A percentile compares a stretch with the other conserved stretches of the same genome.
Evolutionary conservation across 2,329 filamentous ascomycete genomes (phyloP).

Genomic region (Dothideomycetes sp.): DNA sequence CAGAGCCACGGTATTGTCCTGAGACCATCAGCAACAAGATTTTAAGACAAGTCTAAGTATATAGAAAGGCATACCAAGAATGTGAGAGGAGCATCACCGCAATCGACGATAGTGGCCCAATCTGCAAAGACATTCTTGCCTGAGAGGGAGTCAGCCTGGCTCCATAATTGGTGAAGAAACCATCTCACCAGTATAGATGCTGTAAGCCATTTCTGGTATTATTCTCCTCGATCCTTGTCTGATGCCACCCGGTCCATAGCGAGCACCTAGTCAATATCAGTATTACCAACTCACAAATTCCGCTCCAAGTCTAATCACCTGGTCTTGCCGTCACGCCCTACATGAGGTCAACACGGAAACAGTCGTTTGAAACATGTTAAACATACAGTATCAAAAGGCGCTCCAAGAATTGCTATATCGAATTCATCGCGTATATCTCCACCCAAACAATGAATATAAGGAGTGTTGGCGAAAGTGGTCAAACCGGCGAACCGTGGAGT

Average conservation of each 20-base stretch:
- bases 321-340: constrained; percentile 37
- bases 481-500: constrained; percentile 32
- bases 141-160: constrained; percentile 12
- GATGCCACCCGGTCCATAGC: constrained; percentile 46
- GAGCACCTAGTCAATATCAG: too few species aligned
- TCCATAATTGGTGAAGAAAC: too few species aligned
- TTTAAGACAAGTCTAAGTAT: background rate
- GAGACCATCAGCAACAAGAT: background rate
- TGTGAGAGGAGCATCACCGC: constrained; percentile 44
- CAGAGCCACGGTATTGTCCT: constrained; percentile 47
- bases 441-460: constrained; percentile 39
- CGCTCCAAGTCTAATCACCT: too few species aligned
- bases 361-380: too few species aligned
- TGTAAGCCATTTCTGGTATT: constrained; percentile 32
- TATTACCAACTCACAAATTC: too few species aligned
- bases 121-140: constrained; percentile 34
- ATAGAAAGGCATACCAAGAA: constrained; percentile 18
- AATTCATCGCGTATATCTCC: constrained; percentile 25
- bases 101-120: constrained; percentile 47
- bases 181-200: constrained; percentile 39
- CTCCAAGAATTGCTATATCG: constrained; percentile 42
- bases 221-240: constrained; percentile 43
- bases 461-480: constrained; percentile 40
- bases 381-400: constrained; percentile 41
- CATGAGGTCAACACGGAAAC: background rate